Evolutionary conservation across 768 basidiomycete species (phyloP).

Genomic region (Lanmaoa rubissima): DNA sequence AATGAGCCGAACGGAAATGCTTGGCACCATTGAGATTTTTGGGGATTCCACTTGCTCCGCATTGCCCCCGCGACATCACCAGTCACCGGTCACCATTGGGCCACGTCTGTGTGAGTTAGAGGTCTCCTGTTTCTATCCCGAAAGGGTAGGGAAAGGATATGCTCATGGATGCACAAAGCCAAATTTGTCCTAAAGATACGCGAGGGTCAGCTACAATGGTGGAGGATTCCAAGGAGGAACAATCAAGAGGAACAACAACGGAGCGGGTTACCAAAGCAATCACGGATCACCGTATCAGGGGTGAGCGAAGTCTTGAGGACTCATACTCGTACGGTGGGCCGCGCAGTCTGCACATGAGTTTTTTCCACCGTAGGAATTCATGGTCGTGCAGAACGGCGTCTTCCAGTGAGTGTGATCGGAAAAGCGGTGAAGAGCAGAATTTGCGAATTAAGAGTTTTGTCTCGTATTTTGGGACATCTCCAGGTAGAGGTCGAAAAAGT

Average conservation of each 20-base stretch:
- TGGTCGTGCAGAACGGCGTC: slow-evolving; percentile 2
- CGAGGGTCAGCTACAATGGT: background rate
- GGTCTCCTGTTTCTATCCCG: background rate
- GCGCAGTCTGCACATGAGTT: background rate
- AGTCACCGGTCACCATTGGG: too few species aligned
- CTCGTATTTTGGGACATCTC: background rate
- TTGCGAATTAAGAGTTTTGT: background rate
- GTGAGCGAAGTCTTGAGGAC: too few species aligned
- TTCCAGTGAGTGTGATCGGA: slow-evolving; percentile 11
- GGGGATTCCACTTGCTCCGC: background rate
- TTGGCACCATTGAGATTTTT: background rate
- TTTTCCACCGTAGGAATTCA: background rate
- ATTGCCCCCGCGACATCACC: background rate
- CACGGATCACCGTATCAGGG: too few species aligned
- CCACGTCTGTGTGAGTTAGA: background rate
- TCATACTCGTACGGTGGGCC: background rate
- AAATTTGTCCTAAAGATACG: background rate
- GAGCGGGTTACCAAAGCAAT: background rate
- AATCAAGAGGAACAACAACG: background rate
- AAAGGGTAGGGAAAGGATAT: background rate
- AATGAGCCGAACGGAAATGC: background rate
- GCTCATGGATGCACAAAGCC: background rate
- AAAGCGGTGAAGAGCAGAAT: slow-evolving; percentile 8
- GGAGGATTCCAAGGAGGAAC: background rate
- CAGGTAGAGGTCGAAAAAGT: background rate